Conservation (phyloP, 352 stramenopile genomes). For the Phytophthora ramorum region DNA sequence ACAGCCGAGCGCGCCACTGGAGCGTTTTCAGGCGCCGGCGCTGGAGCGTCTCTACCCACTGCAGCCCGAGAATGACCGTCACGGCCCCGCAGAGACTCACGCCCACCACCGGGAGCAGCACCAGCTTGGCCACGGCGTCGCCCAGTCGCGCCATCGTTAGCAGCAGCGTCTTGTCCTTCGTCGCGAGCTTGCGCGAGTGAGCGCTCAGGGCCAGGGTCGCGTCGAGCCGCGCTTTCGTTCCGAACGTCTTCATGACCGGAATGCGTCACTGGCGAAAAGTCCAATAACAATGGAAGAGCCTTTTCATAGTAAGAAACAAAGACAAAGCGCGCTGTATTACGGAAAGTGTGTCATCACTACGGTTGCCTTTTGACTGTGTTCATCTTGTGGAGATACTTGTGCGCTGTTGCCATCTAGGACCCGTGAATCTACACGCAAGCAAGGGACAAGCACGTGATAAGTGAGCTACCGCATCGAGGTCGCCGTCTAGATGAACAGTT, state of each 20-base stretch:
- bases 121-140: conserved; percentile 52
- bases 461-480: conserved; percentile 11
- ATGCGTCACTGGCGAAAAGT: neutral
- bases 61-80: conserved; percentile 57
- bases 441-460: conserved; percentile 1
- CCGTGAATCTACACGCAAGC: conserved; percentile 32
- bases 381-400: conserved; percentile 8
- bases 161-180: conserved; percentile 14
- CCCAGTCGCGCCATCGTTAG: conserved; percentile 30
- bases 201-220: neutral
- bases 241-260: conserved; percentile 21
- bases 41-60: conserved; percentile 67
- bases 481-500: neutral
- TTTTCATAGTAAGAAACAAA: conserved; percentile 5
- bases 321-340: neutral
- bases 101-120: conserved; percentile 72
- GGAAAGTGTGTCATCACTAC: too few relatives aligned
- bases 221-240: conserved; percentile 15
- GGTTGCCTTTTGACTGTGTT: too few relatives aligned
- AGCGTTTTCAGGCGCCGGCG: conserved; percentile 21
- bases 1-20: conserved; percentile 23
- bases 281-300: neutral
- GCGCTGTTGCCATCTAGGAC: conserved; percentile 8
- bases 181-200: conserved; percentile 27
- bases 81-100: conserved; percentile 66